A percentile compares a stretch with the other conserved stretches of the same genome.
Conservation (phyloP, 305 asterid genomes). For the Fraxinus greggii region DNA sequence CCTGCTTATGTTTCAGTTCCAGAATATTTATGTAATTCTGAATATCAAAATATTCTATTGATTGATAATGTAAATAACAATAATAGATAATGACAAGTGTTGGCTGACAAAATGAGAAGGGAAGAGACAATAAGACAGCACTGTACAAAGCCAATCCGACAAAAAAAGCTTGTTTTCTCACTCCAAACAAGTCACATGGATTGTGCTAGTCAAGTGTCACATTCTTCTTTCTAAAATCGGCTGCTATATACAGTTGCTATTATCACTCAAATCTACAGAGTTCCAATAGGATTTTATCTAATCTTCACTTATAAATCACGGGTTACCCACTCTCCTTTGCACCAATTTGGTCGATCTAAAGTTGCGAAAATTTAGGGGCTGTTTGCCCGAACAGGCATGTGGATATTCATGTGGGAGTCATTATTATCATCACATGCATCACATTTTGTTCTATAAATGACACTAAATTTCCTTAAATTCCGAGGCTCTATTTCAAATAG, state of each 20-base stretch:
- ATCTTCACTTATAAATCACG: constrained; percentile 4
- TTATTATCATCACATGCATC: constrained; percentile 19
- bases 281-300: no score
- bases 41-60: no score
- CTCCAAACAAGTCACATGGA: constrained; percentile 44
- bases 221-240: constrained; percentile 26
- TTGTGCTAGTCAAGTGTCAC: constrained; percentile 33
- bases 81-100: not conserved
- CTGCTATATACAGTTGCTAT: constrained; percentile 6
- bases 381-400: not conserved
- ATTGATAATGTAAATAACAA: no score
- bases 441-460: not conserved
- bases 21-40: no score
- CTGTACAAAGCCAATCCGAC: not conserved
- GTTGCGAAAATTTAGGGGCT: not conserved
- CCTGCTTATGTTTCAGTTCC: no score
- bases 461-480: not conserved
- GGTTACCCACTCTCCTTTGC: not conserved
- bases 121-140: not conserved
- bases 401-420: not conserved
- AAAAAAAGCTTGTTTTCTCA: not conserved
- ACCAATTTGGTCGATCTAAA: not conserved
- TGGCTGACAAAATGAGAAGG: not conserved
- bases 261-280: not conserved
- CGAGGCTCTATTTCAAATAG: not conserved